Evolutionary conservation across 2,329 filamentous ascomycete species (phyloP), one percentile per base, ranked within the genome.

Genomic region (Epichloe hybrida): DNA sequence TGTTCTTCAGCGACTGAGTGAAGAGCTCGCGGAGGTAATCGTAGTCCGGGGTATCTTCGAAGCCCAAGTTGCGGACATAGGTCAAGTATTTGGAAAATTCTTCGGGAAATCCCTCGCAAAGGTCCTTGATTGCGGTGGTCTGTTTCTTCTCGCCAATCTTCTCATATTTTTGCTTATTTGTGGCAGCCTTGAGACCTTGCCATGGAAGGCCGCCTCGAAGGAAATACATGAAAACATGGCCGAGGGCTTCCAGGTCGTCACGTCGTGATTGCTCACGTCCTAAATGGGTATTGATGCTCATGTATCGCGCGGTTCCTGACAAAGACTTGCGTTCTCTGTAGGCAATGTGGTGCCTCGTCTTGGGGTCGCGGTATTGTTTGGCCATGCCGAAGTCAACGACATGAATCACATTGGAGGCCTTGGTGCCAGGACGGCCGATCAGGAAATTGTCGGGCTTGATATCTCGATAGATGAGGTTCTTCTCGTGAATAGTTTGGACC

Each of bases 71-170:
- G 58, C 93, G 88, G 52, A 97, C 93, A 62, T 98, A 97, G 58
- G 84, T 95, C 51, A 98, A 75, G 69, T 98, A 98, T 70, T 96
- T 94, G 75, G 86, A 94, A 69, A 98, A 95, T 71, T 98, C 90
- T 66, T 95, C 88, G 57, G 93, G 91, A 71, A 95, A 97, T 48
- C 88, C 86, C 60, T 96, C 90, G 66, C 91, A 97, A 15, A 98
- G 80, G 62, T 98, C 93, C 73, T 96, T 95, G 72, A 98, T 94
- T 5, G 81, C 80, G 21, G 93, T 97, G 0, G 91, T 96, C 73
- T 97, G 93, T 76, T 98, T 98, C 84, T 98, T 97, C 76, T 98
- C 91, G 44, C 93, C 93, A 69, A 98, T 98, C 79, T 97, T 97
- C 73, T 98, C 93, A 67, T 98, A 98, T 73, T 98, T 98, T 67